phyloP scores from a whole-genome alignment of 345 rosid species.

The Salix koriyanagi region DNA sequence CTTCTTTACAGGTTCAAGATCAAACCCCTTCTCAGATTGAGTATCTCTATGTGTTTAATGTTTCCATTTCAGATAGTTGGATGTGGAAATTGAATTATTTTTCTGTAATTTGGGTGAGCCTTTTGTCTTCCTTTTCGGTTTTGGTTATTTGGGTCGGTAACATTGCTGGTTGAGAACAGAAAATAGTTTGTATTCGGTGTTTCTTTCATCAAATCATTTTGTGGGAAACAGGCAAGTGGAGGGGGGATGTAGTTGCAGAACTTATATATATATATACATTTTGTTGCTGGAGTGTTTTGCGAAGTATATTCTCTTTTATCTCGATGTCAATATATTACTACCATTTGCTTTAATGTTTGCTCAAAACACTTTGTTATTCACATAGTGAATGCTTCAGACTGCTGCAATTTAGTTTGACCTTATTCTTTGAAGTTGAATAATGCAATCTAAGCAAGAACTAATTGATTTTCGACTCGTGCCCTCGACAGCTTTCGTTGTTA shows the following conservation, averaged over 20 bases:
- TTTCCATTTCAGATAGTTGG: not conserved
- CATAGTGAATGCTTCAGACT: not conserved
- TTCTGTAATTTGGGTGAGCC: conserved; percentile 6
- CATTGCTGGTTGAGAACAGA: conserved; percentile 8
- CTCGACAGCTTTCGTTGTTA: not conserved
- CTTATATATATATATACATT: not conserved
- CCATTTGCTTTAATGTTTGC: not conserved
- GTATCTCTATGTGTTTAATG: not conserved
- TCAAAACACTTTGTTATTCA: conserved; percentile 7
- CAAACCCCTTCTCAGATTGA: conserved; percentile 47
- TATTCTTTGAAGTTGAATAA: not conserved
- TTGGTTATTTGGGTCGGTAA: conserved; percentile 7
- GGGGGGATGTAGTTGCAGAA: not conserved
- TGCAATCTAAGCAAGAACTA: not conserved
- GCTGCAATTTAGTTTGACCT: not conserved
- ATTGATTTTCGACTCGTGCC: not conserved
- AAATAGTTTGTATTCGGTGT: conserved; percentile 13
- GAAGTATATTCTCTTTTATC: conserved; percentile 9
- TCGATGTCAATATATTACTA: conserved; percentile 12
- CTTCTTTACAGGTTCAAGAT: conserved; percentile 87
- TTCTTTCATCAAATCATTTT: conserved; percentile 7
- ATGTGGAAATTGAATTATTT: conserved; percentile 19
- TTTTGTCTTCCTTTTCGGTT: conserved; percentile 1
- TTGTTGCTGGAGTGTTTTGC: conserved; percentile 6
- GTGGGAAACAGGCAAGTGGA: conserved; percentile 2